Percentiles rank a stretch among this genome's conserved stretches.
phyloP scores from a whole-genome alignment of 2,329 filamentous ascomycete species.

The Curvularia sp. region DNA sequence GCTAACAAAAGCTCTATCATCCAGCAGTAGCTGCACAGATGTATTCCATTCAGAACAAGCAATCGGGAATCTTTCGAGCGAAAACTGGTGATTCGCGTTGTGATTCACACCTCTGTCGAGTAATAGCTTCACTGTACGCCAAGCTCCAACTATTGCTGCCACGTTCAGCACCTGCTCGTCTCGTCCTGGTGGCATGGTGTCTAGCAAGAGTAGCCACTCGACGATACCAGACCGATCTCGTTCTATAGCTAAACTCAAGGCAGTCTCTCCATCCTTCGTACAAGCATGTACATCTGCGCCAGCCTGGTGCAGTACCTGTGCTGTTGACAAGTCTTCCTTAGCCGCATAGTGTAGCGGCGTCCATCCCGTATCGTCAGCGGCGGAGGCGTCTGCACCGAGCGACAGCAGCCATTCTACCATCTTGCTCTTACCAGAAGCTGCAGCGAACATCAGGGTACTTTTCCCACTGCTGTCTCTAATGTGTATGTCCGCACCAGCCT shows the following conservation, averaged over 20 bases:
- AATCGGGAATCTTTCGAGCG: not conserved
- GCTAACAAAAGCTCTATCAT: not conserved
- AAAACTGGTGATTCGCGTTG: not conserved
- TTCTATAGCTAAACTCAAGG: not conserved
- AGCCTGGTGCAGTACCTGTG: not conserved
- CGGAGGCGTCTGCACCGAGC: not conserved
- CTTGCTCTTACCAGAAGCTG: not conserved
- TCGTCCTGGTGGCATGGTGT: not conserved
- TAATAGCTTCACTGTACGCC: not conserved
- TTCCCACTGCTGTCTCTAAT: not conserved
- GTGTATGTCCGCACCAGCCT: not conserved
- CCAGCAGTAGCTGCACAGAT: not conserved
- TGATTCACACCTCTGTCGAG: not conserved
- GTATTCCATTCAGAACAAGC: not conserved
- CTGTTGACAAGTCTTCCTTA: not conserved
- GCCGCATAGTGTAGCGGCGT: not conserved
- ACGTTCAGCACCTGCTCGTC: not conserved
- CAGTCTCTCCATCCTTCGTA: accelerated
- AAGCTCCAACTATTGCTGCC: too few relatives aligned
- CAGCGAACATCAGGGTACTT: not conserved
- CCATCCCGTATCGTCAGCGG: not conserved
- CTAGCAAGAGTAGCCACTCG: not conserved
- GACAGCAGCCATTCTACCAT: not conserved
- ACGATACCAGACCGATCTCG: not conserved
- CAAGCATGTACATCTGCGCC: not conserved